These are phyloP conservation scores for Pleurotus tuber-regium DNA, from an alignment of 768 basidiomycete species.

Conservation along the genomic window DNA sequence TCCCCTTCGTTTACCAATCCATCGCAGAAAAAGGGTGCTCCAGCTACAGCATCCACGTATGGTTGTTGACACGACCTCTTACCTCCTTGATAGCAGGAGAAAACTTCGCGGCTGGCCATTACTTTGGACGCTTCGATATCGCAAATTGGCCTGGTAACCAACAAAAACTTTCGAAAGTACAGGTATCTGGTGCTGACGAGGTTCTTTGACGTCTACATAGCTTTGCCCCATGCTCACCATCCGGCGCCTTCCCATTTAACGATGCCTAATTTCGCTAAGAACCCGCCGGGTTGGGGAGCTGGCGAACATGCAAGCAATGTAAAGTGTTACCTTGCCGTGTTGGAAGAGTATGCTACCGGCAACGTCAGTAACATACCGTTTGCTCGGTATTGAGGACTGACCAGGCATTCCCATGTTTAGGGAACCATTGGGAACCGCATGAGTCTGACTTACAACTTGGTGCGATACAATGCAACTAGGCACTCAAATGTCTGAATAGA, in stretches of 20 bases:
- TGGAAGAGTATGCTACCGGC: conserved; percentile 43
- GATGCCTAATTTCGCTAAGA: conserved; percentile 45
- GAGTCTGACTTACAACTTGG: background rate
- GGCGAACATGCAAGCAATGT: conserved; percentile 29
- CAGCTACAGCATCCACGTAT: conserved; percentile 40
- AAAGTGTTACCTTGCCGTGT: conserved; percentile 32
- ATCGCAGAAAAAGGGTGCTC: conserved; percentile 41
- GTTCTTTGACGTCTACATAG: conserved; percentile 18
- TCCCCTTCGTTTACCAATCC: conserved; percentile 37
- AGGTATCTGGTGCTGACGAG: background rate
- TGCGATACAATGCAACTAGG: background rate
- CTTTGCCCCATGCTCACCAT: conserved; percentile 37
- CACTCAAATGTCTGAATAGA: background rate
- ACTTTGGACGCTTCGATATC: conserved; percentile 41
- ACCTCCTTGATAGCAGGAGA: conserved; percentile 21
- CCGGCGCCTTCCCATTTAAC: conserved; percentile 34
- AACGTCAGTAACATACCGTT: conserved; percentile 19
- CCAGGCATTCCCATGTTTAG: background rate
- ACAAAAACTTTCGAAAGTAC: background rate
- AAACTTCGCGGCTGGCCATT: conserved; percentile 36
- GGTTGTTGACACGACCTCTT: conserved; percentile 33
- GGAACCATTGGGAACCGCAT: background rate
- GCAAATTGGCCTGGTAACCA: conserved; percentile 40
- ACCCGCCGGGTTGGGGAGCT: conserved; percentile 36
- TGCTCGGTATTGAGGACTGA: background rate